Conservation (phyloP, 495 filamentous ascomycete genomes). For the Pseudotulostoma volvatum region DNA sequence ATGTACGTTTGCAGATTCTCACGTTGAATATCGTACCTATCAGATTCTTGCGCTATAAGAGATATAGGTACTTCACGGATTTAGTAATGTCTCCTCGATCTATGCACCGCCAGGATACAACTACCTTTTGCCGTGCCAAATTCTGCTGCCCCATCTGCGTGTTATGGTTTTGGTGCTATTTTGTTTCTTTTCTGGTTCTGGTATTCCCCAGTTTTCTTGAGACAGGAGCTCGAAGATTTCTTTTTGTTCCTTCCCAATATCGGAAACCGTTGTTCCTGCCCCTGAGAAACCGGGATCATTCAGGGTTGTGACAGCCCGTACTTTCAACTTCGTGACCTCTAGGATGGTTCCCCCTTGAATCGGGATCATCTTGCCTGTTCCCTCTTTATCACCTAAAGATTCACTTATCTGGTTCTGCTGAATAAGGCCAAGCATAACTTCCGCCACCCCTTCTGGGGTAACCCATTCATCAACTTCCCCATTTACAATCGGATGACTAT, state of each 20-base stretch:
- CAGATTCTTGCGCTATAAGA: no score
- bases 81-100: no score
- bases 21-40: no score
- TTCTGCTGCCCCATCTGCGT: no score
- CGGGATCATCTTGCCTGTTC: constrained; percentile 16
- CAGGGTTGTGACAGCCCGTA: constrained; percentile 33
- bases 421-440: constrained; percentile 44
- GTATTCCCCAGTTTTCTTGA: constrained; percentile 25
- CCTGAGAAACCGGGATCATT: constrained; percentile 42
- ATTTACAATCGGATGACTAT: constrained; percentile 42
- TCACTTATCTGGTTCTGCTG: constrained; percentile 31
- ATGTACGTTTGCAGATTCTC: no score
- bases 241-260: constrained; percentile 18
- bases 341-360: constrained; percentile 36
- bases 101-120: no score
- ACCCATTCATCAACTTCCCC: constrained; percentile 40
- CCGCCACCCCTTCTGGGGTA: constrained; percentile 46
- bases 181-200: constrained; percentile 10
- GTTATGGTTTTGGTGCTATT: no score
- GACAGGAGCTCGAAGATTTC: constrained; percentile 32
- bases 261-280: constrained; percentile 32
- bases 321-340: constrained; percentile 42
- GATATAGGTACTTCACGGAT: no score
- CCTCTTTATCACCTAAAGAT: constrained; percentile 24
- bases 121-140: no score